Evolutionary conservation across 768 basidiomycete species (phyloP).

Genomic region (Leucosporidium yakuticum): DNA sequence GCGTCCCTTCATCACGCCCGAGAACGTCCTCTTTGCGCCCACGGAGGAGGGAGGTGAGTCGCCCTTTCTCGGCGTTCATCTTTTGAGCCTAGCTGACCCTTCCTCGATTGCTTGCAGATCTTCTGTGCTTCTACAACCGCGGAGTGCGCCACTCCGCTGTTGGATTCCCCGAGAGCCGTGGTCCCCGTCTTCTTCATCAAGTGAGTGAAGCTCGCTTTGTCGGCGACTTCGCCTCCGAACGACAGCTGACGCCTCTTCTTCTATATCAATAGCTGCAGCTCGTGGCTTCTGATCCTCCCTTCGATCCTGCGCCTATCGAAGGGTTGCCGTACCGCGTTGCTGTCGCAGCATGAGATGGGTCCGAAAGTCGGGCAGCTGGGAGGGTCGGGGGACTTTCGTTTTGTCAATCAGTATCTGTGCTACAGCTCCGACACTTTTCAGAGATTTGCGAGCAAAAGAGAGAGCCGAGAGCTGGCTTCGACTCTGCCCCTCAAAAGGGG

Average conservation of each 20-base stretch:
- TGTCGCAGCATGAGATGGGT: not conserved
- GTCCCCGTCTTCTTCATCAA: not conserved
- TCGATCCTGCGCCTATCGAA: not conserved
- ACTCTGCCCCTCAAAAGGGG: too few relatives aligned
- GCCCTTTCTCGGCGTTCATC: not conserved
- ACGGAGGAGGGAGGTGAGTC: constrained; percentile 5
- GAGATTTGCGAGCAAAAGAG: too few relatives aligned
- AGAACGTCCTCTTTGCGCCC: constrained; percentile 5
- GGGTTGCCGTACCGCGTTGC: not conserved
- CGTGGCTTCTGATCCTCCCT: not conserved
- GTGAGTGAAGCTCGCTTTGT: not conserved
- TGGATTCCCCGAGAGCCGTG: not conserved
- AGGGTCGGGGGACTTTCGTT: too few relatives aligned
- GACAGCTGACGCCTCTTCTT: not conserved
- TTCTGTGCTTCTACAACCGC: constrained; percentile 1
- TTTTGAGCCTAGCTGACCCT: not conserved
- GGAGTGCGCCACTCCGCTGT: constrained; percentile 1
- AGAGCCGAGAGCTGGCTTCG: too few relatives aligned
- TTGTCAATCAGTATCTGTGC: too few relatives aligned
- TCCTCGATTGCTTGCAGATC: not conserved
- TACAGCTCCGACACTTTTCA: too few relatives aligned
- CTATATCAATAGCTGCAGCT: constrained; percentile 5
- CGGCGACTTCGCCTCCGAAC: not conserved
- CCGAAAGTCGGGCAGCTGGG: too few relatives aligned
- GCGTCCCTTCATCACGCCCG: constrained; percentile 7